Conservation (phyloP, 805 yeast species). For the Candida qinlingensis region DNA sequence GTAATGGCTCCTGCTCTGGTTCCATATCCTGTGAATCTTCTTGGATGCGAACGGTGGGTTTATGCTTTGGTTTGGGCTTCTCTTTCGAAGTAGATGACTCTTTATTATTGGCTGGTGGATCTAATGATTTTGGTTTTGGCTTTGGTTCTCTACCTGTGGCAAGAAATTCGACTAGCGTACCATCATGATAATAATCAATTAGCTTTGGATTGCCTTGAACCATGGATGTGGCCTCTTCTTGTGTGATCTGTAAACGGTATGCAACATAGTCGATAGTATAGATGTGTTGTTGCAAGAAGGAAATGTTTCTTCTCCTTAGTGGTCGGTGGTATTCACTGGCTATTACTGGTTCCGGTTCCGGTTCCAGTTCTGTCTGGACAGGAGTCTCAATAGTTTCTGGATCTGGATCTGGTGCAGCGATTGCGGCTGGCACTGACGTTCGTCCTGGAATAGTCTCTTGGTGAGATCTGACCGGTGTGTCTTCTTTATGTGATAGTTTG, state of each 20-base stretch:
- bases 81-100: not conserved
- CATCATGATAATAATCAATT: conserved; percentile 26
- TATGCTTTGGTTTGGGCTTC: not conserved
- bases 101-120: not conserved
- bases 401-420: too few relatives aligned
- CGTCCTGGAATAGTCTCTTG: too few relatives aligned
- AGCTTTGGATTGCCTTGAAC: conserved; percentile 20
- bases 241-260: conserved; percentile 14
- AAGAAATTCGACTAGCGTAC: conserved; percentile 15
- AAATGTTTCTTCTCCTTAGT: conserved; percentile 15
- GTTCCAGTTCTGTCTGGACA: not conserved
- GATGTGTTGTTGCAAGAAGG: conserved; percentile 23
- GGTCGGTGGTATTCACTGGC: conserved; percentile 1
- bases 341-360: not conserved
- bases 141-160: conserved; percentile 1
- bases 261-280: conserved; percentile 23
- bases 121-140: not conserved
- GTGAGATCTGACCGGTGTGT: not conserved
- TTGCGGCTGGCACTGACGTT: too few relatives aligned
- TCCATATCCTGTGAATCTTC: not conserved
- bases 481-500: not conserved
- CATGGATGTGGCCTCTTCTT: conserved; percentile 17
- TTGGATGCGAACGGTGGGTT: not conserved
- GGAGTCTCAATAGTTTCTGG: not conserved
- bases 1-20: not conserved